Evolutionary conservation across 2,329 filamentous ascomycete genomes (phyloP).

Genomic region (Colletotrichum sp.): DNA sequence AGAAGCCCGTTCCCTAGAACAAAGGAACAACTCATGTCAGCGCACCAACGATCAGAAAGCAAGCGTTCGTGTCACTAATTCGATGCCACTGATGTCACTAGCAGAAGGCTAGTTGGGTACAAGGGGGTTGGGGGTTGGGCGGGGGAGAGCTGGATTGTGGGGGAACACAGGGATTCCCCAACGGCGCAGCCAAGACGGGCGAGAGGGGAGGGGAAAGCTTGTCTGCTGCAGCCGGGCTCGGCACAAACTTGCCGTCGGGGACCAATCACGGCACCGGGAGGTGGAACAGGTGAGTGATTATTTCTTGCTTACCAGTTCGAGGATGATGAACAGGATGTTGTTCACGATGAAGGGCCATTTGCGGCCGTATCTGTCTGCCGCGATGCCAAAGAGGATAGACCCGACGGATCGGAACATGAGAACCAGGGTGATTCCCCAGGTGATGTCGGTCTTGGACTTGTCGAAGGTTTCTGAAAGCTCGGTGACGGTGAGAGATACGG

Average conservation of each 20-base stretch:
- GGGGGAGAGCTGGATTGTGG: neutral
- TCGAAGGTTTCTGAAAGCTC: conserved; percentile 58
- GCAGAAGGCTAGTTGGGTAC: neutral
- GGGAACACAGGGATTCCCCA: conserved; percentile 11
- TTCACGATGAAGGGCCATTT: conserved; percentile 80
- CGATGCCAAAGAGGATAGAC: conserved; percentile 58
- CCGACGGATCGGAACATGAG: conserved; percentile 66
- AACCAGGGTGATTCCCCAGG: conserved; percentile 69
- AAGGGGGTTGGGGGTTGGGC: neutral
- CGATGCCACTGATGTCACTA: neutral
- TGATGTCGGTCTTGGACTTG: conserved; percentile 61
- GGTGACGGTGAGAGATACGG: conserved; percentile 63
- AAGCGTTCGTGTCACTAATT: neutral
- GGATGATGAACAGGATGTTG: conserved; percentile 72
- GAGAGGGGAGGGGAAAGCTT: conserved; percentile 11
- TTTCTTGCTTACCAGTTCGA: conserved; percentile 67
- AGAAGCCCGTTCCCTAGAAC: conserved; percentile 68
- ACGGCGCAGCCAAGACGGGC: conserved; percentile 16
- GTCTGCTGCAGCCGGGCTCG: conserved; percentile 1
- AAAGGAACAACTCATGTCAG: neutral
- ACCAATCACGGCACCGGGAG: neutral
- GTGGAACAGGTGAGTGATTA: conserved; percentile 1
- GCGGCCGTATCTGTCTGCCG: conserved; percentile 60
- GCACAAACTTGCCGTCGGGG: conserved; percentile 1
- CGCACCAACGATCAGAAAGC: neutral